Evolutionary conservation across 2,329 filamentous ascomycete species (phyloP), one percentile per base, ranked within the genome.

Genomic region (Dothistroma pini): DNA sequence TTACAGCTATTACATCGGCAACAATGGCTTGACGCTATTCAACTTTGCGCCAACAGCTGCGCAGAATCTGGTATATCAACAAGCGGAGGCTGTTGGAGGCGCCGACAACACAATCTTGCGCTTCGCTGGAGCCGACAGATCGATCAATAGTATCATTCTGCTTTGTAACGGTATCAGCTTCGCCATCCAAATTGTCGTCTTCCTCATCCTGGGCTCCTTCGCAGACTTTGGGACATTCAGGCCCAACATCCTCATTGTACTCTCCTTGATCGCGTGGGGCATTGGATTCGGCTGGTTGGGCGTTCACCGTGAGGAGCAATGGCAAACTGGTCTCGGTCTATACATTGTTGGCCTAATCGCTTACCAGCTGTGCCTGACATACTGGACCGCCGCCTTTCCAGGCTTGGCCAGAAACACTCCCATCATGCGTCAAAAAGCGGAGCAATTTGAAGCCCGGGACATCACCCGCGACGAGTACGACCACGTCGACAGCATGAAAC

Each of bases 231-330:
- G 87, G 3, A 80, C 80, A 12, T 87, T 86, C 74, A 76, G 85
- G 12, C 84, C 84, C 11, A 86, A 83, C 70, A 84, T 89, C 57
- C 76, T 89, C 9, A 81, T 89, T 54, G 80, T 80, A 9, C 79
- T 86, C 64, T 87, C 85, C 2, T 65, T 86, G 8, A 68, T 88
- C 38, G 84, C 86, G 0, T 89, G 81, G 71, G 86, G 75, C 35
- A 81, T 87, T 63, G 87, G 86, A 1, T 89, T 89, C 64, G 86
- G 80, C 54, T 89, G 86, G 85, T 73, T 89, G 1, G 86, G 85
- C 21, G 85, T 89, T 0, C 84, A 88, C 61, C 81, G 80, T 0
- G 73, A 81, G 16, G 76, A 79, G 2, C 78, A 86, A 69, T 90
- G 87, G 87, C 78, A 82, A 53, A 75, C 80, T 9, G 87, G 78